Base-by-base conservation (phyloP, 2,329 filamentous ascomycete species). In the Chaetomium olivaceum region DNA sequence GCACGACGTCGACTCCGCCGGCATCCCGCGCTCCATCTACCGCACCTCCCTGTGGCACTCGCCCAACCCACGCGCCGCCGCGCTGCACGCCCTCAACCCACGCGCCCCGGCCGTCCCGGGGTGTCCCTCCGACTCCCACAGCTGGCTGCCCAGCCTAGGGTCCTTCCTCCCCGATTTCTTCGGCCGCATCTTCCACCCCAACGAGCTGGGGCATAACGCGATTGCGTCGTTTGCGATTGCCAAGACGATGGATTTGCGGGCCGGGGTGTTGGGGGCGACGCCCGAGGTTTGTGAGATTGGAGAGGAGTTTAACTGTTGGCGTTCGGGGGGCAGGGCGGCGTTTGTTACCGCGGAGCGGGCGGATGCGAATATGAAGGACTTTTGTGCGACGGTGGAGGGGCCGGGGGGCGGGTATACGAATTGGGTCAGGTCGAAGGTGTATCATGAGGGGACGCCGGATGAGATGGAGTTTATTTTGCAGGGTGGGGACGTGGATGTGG, bases 391-490 rank as follows among this genome's bases (percentile, higher is more conserved):
- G 1, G 57, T 59, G 12, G 57, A 59, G 43, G 57, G 57, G 6
- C 57, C 57, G 2, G 57, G 57, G 8, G 8, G 39, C 3, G 57
- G 57, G 36, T 59, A 59, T 25, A 59, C 57, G n/a, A 29, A 59
- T n/a, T 59, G 57, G 57, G 31, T 12, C 4, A 43, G 57, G 33
- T 21, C 7, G 9, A 59, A 59, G 57, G 36, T 46, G 57, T 59
- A 59, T 19, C 57, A 59, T 16, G 57, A 59, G 39, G 57, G 57
- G 14, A 59, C 57, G 23, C 57, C 57, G 39, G 39, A 48, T 19
- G 57, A 59, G 57, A 59, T 59, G 57, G 57, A 59, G 57, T 59
- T 59, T 59, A 46, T 59, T 12, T 21, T 59, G 14, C 14, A 59
- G 7, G 57, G 25, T 0, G 57, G 57, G 23, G 21, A 59, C 11